Conservation (phyloP, 176 grass and related monocot species). For the Carex parvula region DNA sequence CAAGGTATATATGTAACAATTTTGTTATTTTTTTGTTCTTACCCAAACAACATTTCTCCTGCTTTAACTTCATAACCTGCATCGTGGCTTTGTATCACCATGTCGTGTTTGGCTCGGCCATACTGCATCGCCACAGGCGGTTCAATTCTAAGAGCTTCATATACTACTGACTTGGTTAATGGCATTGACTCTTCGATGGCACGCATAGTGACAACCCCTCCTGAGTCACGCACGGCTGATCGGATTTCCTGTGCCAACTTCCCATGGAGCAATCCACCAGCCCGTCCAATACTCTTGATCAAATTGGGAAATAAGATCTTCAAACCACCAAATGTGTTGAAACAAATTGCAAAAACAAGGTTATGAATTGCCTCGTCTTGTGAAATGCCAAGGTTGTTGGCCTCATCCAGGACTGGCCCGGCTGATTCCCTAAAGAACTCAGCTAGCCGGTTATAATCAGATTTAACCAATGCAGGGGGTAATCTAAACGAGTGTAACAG, state of each 20-base stretch:
- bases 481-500: constrained; percentile 78
- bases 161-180: constrained; percentile 80
- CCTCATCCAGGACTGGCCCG: constrained; percentile 57
- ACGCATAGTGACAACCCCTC: constrained; percentile 51
- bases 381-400: constrained; percentile 55
- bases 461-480: constrained; percentile 58
- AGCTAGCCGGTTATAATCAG: constrained; percentile 76
- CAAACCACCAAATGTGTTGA: constrained; percentile 94
- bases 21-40: neutral
- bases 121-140: constrained; percentile 95
- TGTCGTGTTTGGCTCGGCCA: constrained; percentile 77
- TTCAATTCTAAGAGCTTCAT: constrained; percentile 90
- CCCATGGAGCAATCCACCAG: constrained; percentile 59
- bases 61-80: constrained; percentile 71
- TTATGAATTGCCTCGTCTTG: constrained; percentile 83
- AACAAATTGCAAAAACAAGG: constrained; percentile 93
- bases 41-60: constrained; percentile 92
- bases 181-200: constrained; percentile 77
- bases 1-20: neutral
- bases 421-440: constrained; percentile 73
- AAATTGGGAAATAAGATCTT: constrained; percentile 68
- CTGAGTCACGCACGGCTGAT: constrained; percentile 40
- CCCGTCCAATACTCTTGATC: constrained; percentile 83
- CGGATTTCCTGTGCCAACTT: constrained; percentile 75
- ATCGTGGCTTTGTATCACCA: constrained; percentile 97